These are phyloP conservation scores for Cymodocea nodosa DNA, from an alignment of 116 monocot species.

Conservation along the genomic window DNA sequence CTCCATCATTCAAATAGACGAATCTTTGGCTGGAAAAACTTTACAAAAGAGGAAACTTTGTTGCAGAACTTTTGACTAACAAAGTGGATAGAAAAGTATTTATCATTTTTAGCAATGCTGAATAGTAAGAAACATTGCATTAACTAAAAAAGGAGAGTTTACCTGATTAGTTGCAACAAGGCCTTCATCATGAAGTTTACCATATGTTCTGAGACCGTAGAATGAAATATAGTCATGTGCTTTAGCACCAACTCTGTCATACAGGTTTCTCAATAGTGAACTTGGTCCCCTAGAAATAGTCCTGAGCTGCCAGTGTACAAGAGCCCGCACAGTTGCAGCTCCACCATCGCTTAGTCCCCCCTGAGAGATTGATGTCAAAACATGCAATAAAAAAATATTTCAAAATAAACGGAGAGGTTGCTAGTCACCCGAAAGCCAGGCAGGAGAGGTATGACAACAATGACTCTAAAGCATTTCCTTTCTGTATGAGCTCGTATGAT, in stretches of 20 bases:
- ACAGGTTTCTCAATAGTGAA: constrained; percentile 75
- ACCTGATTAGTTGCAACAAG: constrained; percentile 84
- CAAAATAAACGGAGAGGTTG: not conserved
- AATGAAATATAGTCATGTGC: constrained; percentile 89
- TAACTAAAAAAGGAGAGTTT: not conserved
- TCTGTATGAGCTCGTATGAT: constrained; percentile 79
- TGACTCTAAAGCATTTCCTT: constrained; percentile 80
- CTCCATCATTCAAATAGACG: no score
- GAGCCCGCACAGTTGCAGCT: constrained; percentile 93
- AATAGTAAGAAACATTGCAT: not conserved
- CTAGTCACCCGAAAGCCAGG: constrained; percentile 90
- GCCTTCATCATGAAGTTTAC: constrained; percentile 56
- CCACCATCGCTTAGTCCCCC: constrained; percentile 94
- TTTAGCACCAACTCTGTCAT: constrained; percentile 56
- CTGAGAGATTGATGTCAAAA: constrained; percentile 17
- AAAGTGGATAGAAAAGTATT: not conserved
- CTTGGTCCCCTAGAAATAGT: constrained; percentile 87
- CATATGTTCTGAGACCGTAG: constrained; percentile 86
- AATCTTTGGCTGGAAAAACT: no score
- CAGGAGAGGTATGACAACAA: constrained; percentile 82
- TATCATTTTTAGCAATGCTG: not conserved
- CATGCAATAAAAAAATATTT: not conserved
- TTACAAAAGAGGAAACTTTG: no score
- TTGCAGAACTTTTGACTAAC: no score
- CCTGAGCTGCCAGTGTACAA: constrained; percentile 92